These are phyloP conservation scores for Macrophomina pseudophaseolina DNA, from an alignment of 2,329 filamentous ascomycete genomes.

Conservation along the genomic window DNA sequence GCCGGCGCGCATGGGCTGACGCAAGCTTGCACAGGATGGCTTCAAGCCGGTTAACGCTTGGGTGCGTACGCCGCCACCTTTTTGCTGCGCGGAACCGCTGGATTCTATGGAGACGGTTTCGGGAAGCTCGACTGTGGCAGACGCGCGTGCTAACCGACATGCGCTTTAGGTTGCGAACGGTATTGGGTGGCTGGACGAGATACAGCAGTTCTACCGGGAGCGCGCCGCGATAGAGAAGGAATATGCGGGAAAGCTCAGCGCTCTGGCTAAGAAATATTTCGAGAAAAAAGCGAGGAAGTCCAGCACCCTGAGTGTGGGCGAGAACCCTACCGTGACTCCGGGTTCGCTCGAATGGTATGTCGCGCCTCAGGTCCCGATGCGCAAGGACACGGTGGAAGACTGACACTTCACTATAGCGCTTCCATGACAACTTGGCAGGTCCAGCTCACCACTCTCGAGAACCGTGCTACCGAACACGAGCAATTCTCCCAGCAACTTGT, in stretches of 20 bases:
- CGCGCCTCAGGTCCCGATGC: conserved; percentile 21
- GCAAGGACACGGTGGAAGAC: conserved; percentile 22
- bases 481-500: conserved; percentile 79
- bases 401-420: conserved; percentile 61
- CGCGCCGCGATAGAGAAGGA: conserved; percentile 94
- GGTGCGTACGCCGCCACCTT: conserved; percentile 56
- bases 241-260: conserved; percentile 85
- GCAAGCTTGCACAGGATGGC: conserved; percentile 70
- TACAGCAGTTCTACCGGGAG: conserved; percentile 97
- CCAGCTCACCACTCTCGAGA: conserved; percentile 88
- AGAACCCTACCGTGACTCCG: conserved; percentile 89
- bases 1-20: conserved; percentile 28
- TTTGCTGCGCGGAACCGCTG: conserved; percentile 27
- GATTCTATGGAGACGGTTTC: conserved; percentile 11
- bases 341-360: conserved; percentile 85
- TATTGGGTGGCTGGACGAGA: conserved; percentile 94
- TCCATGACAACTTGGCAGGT: conserved; percentile 97
- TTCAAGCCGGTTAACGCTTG: conserved; percentile 95
- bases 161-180: conserved; percentile 71
- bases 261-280: conserved; percentile 92
- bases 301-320: conserved; percentile 86
- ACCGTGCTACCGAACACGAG: conserved; percentile 86
- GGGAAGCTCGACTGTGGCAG: too few relatives aligned
- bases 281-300: conserved; percentile 95
- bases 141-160: background rate